Evolutionary conservation across 768 basidiomycete genomes (phyloP).

Genomic region (Russula virescens): DNA sequence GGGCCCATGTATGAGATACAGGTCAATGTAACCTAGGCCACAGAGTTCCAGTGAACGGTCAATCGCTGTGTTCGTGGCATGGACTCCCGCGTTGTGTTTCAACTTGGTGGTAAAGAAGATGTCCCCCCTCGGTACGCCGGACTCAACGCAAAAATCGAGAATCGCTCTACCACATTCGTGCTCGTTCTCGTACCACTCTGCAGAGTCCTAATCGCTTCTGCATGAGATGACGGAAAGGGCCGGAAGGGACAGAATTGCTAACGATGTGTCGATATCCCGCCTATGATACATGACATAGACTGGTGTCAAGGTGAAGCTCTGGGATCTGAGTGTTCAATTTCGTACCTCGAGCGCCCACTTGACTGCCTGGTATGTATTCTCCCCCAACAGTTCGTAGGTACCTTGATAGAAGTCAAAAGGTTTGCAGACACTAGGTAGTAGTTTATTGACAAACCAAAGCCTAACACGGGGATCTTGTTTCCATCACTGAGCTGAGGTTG

Average conservation of each 20-base stretch:
- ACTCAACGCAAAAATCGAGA: slow-evolving; percentile 43
- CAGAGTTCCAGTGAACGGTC: slow-evolving; percentile 46
- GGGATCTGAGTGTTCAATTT: slow-evolving; percentile 18
- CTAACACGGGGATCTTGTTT: slow-evolving; percentile 49
- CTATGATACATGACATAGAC: slow-evolving; percentile 29
- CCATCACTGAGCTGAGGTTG: slow-evolving; percentile 44
- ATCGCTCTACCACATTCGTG: slow-evolving; percentile 57
- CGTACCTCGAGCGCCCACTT: slow-evolving; percentile 56
- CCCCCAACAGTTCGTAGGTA: slow-evolving; percentile 59
- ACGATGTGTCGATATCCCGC: slow-evolving; percentile 62
- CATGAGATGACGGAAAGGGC: slow-evolving; percentile 7
- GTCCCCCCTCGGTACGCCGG: slow-evolving; percentile 47
- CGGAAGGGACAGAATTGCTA: slow-evolving; percentile 27
- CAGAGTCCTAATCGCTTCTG: slow-evolving; percentile 36
- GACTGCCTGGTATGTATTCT: slow-evolving; percentile 50
- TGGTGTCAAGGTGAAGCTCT: neutral
- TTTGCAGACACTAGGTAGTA: neutral
- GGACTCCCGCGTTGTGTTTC: slow-evolving; percentile 50
- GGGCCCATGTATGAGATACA: slow-evolving; percentile 68
- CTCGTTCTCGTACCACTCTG: slow-evolving; percentile 62
- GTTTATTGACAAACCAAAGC: slow-evolving; percentile 39
- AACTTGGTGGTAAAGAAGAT: slow-evolving; percentile 73
- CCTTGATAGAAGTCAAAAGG: slow-evolving; percentile 28
- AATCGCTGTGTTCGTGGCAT: slow-evolving; percentile 44
- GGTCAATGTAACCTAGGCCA: slow-evolving; percentile 59